Evolutionary conservation across 2,329 filamentous ascomycete genomes (phyloP), one percentile per base, ranked within the genome.

Genomic region (Phyllosticta citriasiana): DNA sequence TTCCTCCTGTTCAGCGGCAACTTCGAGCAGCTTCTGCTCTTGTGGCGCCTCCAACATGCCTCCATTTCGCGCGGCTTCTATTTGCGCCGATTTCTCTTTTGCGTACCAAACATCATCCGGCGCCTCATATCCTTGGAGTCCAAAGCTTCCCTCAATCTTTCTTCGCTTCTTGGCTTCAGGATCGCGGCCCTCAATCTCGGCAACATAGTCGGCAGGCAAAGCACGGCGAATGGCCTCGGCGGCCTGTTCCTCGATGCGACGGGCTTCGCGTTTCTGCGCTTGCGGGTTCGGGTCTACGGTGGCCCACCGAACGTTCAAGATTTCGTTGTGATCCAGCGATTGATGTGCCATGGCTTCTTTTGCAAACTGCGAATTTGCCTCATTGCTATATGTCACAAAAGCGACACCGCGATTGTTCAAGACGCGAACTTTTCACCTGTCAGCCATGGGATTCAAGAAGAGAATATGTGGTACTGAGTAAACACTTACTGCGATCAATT

Each of bases 311-410:
- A 99, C 92, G 73, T 99, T 99, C 26, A 99, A 78, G 24, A 97
- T 87, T 76, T 99, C 94, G 64, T 85, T 87, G 73, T 97, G 88
- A 69, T 99, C 94, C 27, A 99, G 79, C 0, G 86, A 85, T 76
- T 99, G 94, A 71, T 97, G 91, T 4, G 91, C 89, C 93, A 99
- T 97, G 0, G 94, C 89, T 74, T 96, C 91, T 71, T 93, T 75
- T 25, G 73, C 73, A 55, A 76, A 75, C 61, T 75, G 71, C 1
- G 65, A 64, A 59, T 75, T 76, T n/a, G 73, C 73, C 71, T 96
- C 89, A 71, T 96, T 96, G 25, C 84, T 83, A 71, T 97, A 97
- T 9, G 95, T 99, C 61, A 99, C 87, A 73, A 99, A 99, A 0
- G 87, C 95, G 22, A 99, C 94, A 60, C 94, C 95, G 51, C 93